These are phyloP conservation scores for Basipetospora chlamydospora DNA, from an alignment of 2,329 filamentous ascomycete genomes.

Conservation along the genomic window DNA sequence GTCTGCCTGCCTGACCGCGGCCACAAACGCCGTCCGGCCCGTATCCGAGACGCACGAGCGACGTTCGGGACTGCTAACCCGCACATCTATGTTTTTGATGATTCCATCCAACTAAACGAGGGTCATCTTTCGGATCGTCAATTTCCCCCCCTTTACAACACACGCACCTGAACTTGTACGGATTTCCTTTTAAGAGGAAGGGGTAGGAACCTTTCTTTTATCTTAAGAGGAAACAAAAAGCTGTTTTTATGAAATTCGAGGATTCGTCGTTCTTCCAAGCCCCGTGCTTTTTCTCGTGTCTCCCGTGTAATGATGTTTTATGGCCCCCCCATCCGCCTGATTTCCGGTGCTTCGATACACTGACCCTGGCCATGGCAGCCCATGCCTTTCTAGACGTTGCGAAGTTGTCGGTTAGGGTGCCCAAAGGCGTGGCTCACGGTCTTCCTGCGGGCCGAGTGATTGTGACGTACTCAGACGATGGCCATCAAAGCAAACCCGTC, in stretches of 20 bases:
- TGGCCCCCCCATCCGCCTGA: too few species aligned
- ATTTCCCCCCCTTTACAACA: constrained; percentile 1
- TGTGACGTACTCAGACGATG: too few species aligned
- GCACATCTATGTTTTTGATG: not conserved
- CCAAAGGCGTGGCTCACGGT: too few species aligned
- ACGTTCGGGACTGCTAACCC: not conserved
- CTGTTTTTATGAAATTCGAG: constrained; percentile 4
- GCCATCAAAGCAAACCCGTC: too few species aligned
- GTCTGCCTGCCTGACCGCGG: not conserved
- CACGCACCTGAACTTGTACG: not conserved
- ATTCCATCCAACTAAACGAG: not conserved
- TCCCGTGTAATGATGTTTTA: too few species aligned
- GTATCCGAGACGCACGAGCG: not conserved
- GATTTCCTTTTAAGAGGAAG: not conserved
- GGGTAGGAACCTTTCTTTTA: constrained; percentile 3
- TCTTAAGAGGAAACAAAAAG: constrained; percentile 1
- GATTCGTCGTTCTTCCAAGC: not conserved
- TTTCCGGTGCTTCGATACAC: too few species aligned
- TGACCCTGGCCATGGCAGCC: too few species aligned
- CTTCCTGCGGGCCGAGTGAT: too few species aligned
- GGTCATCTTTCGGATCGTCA: not conserved
- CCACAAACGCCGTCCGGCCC: not conserved
- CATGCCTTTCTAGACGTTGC: too few species aligned
- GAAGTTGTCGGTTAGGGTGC: too few species aligned
- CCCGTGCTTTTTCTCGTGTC: constrained; percentile 7